Evolutionary conservation across 305 asterid species (phyloP).

Genomic region (Ajuga reptans): DNA sequence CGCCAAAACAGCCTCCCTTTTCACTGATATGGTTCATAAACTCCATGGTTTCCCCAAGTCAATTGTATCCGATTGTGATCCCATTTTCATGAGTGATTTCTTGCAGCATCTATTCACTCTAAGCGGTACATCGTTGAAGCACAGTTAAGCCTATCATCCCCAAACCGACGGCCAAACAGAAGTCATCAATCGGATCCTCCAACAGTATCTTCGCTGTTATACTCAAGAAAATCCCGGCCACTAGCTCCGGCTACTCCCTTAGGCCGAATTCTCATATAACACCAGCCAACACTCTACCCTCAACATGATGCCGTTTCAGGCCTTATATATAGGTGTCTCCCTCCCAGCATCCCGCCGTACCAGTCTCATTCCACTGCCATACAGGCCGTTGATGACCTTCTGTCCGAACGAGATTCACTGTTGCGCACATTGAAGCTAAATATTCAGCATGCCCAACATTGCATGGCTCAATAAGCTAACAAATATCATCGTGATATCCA

Average conservation of each 20-base stretch:
- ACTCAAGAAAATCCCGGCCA: not conserved
- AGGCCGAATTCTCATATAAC: not conserved
- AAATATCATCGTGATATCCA: no score
- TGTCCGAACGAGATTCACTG: no score
- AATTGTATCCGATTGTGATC: not conserved
- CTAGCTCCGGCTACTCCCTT: not conserved
- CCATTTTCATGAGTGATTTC: not conserved
- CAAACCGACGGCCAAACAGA: not conserved
- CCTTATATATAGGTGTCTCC: no score
- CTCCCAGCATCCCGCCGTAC: no score
- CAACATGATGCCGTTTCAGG: not conserved
- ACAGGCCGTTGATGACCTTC: no score
- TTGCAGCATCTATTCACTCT: not conserved
- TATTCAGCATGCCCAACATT: no score
- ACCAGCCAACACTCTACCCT: not conserved
- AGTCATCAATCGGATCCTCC: not conserved
- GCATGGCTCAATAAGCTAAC: no score
- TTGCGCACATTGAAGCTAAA: no score
- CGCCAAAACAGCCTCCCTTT: not conserved
- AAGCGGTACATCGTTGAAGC: not conserved
- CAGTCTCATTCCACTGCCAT: no score
- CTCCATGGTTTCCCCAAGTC: not conserved
- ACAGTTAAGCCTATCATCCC: not conserved
- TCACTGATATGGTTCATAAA: not conserved
- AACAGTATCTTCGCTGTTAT: not conserved